Base-by-base conservation (phyloP, 805 yeast species). In the Yarrowia sp. region DNA sequence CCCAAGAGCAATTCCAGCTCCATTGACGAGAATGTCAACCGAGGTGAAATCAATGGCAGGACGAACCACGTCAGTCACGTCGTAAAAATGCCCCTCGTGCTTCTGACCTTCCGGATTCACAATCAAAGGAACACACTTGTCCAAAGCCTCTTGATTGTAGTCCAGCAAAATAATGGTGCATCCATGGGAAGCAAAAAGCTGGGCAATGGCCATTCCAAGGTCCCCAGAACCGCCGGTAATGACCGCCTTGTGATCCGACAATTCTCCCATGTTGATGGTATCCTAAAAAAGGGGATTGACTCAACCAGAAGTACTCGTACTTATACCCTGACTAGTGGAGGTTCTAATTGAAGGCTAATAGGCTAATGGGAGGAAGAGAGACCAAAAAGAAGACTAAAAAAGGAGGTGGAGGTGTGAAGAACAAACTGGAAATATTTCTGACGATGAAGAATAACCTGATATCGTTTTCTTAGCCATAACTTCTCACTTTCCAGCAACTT, bases 221-320 rank as follows among this genome's bases (percentile, higher is more conserved):
- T 93, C 93, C 46, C 81, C 75, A 0, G 92, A 85, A 0, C 87
- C 92, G 0, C 95, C 95, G 0, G 91, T 87, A 2, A 87, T 49
- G 32, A 71, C 63, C n/a, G 68, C 67, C 17, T 51, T 63, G 17
- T 51, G 58, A 3, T n/a, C 22, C 2, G 58, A 33, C 4, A 51
- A 26, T 26, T 51, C 54, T n/a, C 54, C 58, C 58, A 51, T 51
- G 58, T 3, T 38, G 19, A 26, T n/a, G n/a, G n/a, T n/a, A n/a
- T n/a, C n/a, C n/a, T n/a, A n/a, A n/a, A n/a, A n/a, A n/a, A n/a
- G n/a, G n/a, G n/a, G n/a, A n/a, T n/a, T n/a, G n/a, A n/a, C n/a
- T n/a, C n/a, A n/a, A n/a, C n/a, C n/a, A n/a, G n/a, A n/a, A n/a
- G n/a, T n/a, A n/a, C n/a, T n/a, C n/a, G n/a, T n/a, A n/a, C n/a